A percentile compares a stretch with the other conserved stretches of the same genome.
phyloP scores from a whole-genome alignment of 371 early-diverging fungal species.

The Saksenaea oblongispora region DNA sequence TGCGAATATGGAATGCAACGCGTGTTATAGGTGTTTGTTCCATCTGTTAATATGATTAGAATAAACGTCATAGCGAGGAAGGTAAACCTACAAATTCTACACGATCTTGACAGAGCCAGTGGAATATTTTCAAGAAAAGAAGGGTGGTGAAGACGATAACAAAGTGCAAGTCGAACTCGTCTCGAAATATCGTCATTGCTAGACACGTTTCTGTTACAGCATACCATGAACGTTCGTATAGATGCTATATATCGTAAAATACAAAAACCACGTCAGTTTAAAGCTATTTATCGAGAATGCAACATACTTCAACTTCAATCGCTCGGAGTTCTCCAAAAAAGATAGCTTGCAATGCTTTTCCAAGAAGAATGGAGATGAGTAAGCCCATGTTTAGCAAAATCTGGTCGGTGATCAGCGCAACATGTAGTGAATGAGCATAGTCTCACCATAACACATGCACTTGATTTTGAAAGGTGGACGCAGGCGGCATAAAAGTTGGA shows the following conservation, averaged over 20 bases:
- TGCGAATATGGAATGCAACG: constrained; percentile 65
- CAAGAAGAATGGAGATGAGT: constrained; percentile 74
- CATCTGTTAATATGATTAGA: constrained; percentile 58
- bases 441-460: constrained; percentile 82
- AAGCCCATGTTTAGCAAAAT: constrained; percentile 83
- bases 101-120: constrained; percentile 93
- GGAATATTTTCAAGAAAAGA: constrained; percentile 90
- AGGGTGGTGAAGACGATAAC: constrained; percentile 81
- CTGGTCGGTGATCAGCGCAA: constrained; percentile 35
- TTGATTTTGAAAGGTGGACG: constrained; percentile 84
- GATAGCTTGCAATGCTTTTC: constrained; percentile 70
- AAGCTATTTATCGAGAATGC: background rate
- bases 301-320: constrained; percentile 86
- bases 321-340: constrained; percentile 92
- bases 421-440: background rate
- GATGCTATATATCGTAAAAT: constrained; percentile 61
- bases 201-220: constrained; percentile 94
- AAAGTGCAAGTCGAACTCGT: constrained; percentile 89
- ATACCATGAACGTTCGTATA: constrained; percentile 95
- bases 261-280: background rate
- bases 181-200: constrained; percentile 95
- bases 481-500: constrained; percentile 89
- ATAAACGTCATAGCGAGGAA: background rate
- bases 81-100: constrained; percentile 83
- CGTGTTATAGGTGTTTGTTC: constrained; percentile 77